Evolutionary conservation across 352 stramenopile species (phyloP), one percentile per base, ranked within the genome.

Genomic region (Phytopythium aichiense): DNA sequence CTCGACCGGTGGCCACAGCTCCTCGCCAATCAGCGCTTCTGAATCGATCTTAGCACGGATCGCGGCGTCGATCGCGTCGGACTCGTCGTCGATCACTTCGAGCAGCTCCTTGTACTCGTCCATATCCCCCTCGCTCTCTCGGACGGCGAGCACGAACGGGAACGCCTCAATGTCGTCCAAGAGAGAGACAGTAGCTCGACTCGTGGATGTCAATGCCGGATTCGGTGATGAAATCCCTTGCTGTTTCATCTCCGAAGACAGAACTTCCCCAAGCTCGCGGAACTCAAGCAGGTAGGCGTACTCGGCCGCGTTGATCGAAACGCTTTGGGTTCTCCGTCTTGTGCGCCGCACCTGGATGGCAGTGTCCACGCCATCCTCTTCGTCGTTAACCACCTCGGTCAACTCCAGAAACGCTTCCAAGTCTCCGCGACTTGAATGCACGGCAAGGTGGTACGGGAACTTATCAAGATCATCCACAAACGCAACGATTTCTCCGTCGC

Each of bases 281-380:
- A 61, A 33, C 18, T 59, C 64, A 7, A 60, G 59, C 25, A 50
- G 61, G 56, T 66, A 66, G 18, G 64, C 64, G 60, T 67, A 18
- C 46, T 61, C 4, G 16, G 64, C 60, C 23, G 50, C 61, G 2
- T 63, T 16, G 23, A 54, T 54, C 28, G 28, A 30, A 30, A 30
- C 28, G 28, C 28, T 30, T 30, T 30, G 28, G 4, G 4, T 30
- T 30, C n/a, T 22, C 43, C 13, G 54, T 18, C 8, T 60, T 37
- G 28, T 31, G 46, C 23, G 38, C 50, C 16, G 59, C 58, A 16
- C 38, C 37, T 9, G 38, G 31, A 66, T 63, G 18, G 30, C 37
- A 7, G 60, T 23, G 12, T 54, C 46, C n/a, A 31, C 13, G 20
- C 64, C 60, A n/a, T 58, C 56, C 4, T 52, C 15, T 6, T 56